Percentiles rank a stretch among this genome's conserved stretches.
phyloP scores from a whole-genome alignment of 1,139 yeast genomes.

The Hansenula lynferdii region DNA sequence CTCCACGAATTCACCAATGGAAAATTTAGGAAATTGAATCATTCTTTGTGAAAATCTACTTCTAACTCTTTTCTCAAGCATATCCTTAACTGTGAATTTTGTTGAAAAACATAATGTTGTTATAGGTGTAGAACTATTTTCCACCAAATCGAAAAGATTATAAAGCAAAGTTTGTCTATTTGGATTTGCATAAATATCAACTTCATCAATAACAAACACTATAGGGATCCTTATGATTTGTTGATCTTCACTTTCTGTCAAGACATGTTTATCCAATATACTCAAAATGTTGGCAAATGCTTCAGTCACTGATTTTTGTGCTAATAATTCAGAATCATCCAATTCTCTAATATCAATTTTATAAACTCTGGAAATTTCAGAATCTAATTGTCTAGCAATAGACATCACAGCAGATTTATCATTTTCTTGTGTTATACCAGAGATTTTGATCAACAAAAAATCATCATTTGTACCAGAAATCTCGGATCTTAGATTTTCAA shows the following conservation, averaged over 20 bases:
- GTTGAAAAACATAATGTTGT: conserved; percentile 80
- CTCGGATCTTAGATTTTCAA: conserved; percentile 38
- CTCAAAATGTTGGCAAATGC: conserved; percentile 46
- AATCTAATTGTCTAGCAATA: conserved; percentile 69
- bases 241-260: conserved; percentile 15
- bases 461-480: conserved; percentile 36
- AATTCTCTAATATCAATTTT: conserved; percentile 13
- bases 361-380: conserved; percentile 23
- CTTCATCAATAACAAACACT: conserved; percentile 76
- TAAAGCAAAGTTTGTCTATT: conserved; percentile 79
- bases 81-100: conserved; percentile 69
- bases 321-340: conserved; percentile 27
- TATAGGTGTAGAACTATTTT: conserved; percentile 69
- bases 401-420: conserved; percentile 80
- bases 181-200: conserved; percentile 71
- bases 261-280: conserved; percentile 33
- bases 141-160: conserved; percentile 81
- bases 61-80: conserved; percentile 85
- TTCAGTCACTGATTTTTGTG: conserved; percentile 44
- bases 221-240: conserved; percentile 44
- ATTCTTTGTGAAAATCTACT: conserved; percentile 84
- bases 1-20: conserved; percentile 35
- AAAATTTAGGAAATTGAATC: conserved; percentile 52
- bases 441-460: conserved; percentile 58
- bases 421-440: conserved; percentile 69